Percentiles rank a stretch among this genome's conserved stretches.
Conservation (phyloP, 257 asterid genomes). For the Ophiorrhiza pumila region DNA sequence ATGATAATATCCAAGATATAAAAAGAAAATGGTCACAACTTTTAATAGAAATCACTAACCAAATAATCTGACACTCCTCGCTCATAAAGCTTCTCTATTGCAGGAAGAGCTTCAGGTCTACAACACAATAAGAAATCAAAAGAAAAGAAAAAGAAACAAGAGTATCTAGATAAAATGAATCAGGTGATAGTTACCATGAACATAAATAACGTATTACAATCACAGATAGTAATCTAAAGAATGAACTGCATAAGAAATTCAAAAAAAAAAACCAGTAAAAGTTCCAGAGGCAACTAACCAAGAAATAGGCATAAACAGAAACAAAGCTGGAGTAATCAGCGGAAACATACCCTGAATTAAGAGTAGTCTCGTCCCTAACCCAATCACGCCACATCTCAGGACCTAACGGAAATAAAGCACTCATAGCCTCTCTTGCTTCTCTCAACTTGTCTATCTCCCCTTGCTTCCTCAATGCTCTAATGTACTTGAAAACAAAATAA, state of each 20-base stretch:
- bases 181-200: neutral
- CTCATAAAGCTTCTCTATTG: constrained; percentile 72
- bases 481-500: constrained; percentile 39
- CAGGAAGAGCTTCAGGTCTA: constrained; percentile 64
- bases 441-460: constrained; percentile 82
- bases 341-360: constrained; percentile 54
- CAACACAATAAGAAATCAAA: constrained; percentile 7
- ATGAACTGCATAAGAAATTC: no score
- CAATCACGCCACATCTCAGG: constrained; percentile 94
- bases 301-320: neutral
- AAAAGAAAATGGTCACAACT: neutral
- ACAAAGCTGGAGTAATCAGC: neutral
- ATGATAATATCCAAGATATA: neutral
- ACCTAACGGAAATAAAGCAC: constrained; percentile 68
- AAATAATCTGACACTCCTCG: constrained; percentile 87
- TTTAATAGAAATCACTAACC: constrained; percentile 38
- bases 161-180: neutral
- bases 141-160: neutral
- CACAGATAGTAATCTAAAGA: no score
- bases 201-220: neutral
- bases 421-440: constrained; percentile 90
- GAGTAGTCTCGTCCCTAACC: constrained; percentile 74
- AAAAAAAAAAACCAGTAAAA: neutral
- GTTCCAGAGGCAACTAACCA: no score
- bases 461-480: constrained; percentile 73